Evolutionary conservation across 2,329 filamentous ascomycete genomes (phyloP).

Genomic region (Penicillium verrucosum): DNA sequence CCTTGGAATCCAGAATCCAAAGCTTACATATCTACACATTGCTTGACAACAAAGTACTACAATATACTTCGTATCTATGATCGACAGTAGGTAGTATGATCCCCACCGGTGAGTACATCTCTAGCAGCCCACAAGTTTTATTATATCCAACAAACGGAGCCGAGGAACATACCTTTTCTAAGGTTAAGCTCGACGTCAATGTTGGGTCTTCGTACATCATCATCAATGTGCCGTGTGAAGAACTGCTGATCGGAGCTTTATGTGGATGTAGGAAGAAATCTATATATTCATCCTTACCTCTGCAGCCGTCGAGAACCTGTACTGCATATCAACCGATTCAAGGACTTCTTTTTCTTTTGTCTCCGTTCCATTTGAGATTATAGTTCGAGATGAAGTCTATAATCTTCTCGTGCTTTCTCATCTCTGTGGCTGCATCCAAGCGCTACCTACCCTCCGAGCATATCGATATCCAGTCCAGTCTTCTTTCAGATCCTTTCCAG

Average conservation of each 20-base stretch:
- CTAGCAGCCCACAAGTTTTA: too few relatives aligned
- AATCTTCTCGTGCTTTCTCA: not conserved
- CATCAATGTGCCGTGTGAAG: not conserved
- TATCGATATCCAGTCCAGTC: not conserved
- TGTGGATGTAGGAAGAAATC: not conserved
- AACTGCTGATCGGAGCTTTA: not conserved
- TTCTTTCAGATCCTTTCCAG: not conserved
- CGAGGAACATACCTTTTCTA: too few relatives aligned
- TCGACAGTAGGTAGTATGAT: too few relatives aligned
- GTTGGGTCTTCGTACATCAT: not conserved
- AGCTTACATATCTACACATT: too few relatives aligned
- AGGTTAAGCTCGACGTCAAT: not conserved
- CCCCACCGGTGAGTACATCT: too few relatives aligned
- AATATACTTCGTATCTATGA: too few relatives aligned
- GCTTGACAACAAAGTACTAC: too few relatives aligned
- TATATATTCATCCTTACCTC: not conserved
- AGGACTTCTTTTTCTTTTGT: not conserved
- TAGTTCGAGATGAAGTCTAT: not conserved
- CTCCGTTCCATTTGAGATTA: not conserved
- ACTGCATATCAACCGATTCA: not conserved
- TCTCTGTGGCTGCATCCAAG: not conserved
- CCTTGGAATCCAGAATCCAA: too few relatives aligned
- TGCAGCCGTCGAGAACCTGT: not conserved
- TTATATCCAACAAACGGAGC: too few relatives aligned
- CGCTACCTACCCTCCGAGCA: not conserved